phyloP scores from a whole-genome alignment of 495 filamentous ascomycete species.

The Penicillium mononematosum region DNA sequence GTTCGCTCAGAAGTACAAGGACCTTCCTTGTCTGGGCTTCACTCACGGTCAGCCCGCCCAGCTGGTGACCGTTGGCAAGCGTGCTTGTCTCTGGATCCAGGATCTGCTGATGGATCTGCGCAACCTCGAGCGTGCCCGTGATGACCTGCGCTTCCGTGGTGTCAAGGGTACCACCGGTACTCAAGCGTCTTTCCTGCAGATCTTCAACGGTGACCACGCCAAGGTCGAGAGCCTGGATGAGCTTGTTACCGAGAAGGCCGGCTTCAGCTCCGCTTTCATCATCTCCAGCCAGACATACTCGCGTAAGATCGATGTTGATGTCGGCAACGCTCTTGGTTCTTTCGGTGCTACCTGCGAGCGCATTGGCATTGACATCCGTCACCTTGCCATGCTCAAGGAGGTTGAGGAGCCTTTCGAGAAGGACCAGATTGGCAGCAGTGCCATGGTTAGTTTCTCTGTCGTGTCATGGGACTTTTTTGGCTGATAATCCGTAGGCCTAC shows the following conservation, averaged over 20 bases:
- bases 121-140: slow-evolving; percentile 71
- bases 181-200: slow-evolving; percentile 76
- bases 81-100: slow-evolving; percentile 78
- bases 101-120: slow-evolving; percentile 85
- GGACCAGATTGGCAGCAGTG: slow-evolving; percentile 53
- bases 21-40: slow-evolving; percentile 63
- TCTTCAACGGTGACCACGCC: slow-evolving; percentile 75
- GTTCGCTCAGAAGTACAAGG: slow-evolving; percentile 79
- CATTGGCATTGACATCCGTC: slow-evolving; percentile 73
- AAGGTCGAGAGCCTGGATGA: slow-evolving; percentile 75
- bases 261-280: slow-evolving; percentile 69
- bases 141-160: slow-evolving; percentile 79
- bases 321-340: slow-evolving; percentile 75
- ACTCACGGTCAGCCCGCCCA: slow-evolving; percentile 85
- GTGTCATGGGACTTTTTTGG: slow-evolving; percentile 2
- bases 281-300: slow-evolving; percentile 82
- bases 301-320: slow-evolving; percentile 78
- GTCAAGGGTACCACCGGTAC: slow-evolving; percentile 78
- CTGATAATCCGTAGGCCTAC: slow-evolving; percentile 61
- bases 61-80: slow-evolving; percentile 76
- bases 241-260: slow-evolving; percentile 79
- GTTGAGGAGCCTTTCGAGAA: slow-evolving; percentile 92
- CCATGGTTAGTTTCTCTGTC: slow-evolving; percentile 41
- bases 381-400: slow-evolving; percentile 76
- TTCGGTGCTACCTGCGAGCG: slow-evolving; percentile 81